Conservation (phyloP, 164 flowering plant genomes). For the Piper longum region DNA sequence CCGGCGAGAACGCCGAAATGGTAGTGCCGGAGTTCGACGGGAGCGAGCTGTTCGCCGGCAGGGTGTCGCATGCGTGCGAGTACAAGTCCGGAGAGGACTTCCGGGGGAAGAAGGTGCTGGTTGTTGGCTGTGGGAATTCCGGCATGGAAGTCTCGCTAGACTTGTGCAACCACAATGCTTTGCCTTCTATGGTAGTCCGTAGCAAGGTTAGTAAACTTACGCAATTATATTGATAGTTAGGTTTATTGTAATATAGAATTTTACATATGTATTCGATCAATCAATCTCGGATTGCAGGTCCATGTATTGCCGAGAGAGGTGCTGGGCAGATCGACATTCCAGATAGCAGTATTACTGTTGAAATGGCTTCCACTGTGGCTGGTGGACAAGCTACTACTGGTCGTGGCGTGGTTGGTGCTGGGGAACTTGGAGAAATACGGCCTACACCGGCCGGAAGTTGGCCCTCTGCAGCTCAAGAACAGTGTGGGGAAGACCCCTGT, state of each 20-base stretch:
- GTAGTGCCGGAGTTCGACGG: slow-evolving; percentile 57
- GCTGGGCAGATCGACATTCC: slow-evolving; percentile 3
- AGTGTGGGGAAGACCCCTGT: slow-evolving; percentile 28
- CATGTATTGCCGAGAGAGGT: no score
- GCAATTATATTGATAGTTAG: no score
- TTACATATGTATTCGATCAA: background rate
- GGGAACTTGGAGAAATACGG: slow-evolving; percentile 5
- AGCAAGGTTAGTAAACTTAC: slow-evolving; percentile 35
- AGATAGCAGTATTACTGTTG: slow-evolving; percentile 19
- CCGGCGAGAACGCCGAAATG: slow-evolving; percentile 72
- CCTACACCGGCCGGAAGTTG: no score
- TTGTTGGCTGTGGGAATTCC: slow-evolving; percentile 79
- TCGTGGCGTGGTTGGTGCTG: no score
- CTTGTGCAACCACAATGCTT: slow-evolving; percentile 58
- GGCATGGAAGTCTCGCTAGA: slow-evolving; percentile 82
- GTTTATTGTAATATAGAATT: background rate
- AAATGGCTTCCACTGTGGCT: no score
- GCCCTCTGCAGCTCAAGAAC: no score
- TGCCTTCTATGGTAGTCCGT: slow-evolving; percentile 54
- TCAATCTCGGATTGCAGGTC: background rate
- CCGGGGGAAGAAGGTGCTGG: slow-evolving; percentile 41
- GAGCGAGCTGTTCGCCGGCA: slow-evolving; percentile 34
- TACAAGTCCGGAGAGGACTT: slow-evolving; percentile 49
- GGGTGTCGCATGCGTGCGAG: slow-evolving; percentile 38
- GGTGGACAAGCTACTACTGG: no score